phyloP scores from a whole-genome alignment of 352 stramenopile species.

The Heterotrichella gracilis region DNA sequence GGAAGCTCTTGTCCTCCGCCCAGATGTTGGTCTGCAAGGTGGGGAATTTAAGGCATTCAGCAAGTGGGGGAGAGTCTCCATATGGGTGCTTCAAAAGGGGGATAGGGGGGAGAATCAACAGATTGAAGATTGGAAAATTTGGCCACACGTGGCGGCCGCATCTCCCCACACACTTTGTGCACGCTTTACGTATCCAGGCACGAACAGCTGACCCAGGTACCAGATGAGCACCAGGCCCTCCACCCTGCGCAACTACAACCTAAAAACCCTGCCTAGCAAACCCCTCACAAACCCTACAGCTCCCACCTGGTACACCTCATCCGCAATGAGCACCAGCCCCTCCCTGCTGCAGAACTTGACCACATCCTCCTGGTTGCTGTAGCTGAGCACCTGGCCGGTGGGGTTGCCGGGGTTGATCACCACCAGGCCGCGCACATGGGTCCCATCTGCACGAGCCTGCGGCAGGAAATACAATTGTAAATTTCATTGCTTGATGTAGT shows the following conservation, averaged over 20 bases:
- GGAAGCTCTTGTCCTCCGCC: slow-evolving; percentile 47
- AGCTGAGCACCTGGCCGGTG: slow-evolving; percentile 50
- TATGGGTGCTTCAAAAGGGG: no score
- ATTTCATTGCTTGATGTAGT: no score
- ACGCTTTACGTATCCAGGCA: background rate
- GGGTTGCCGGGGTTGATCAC: slow-evolving; percentile 99
- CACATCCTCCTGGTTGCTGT: slow-evolving; percentile 60
- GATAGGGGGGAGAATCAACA: no score
- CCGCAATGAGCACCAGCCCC: slow-evolving; percentile 66
- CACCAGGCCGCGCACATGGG: slow-evolving; percentile 65
- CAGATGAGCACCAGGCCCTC: background rate
- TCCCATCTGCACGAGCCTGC: no score
- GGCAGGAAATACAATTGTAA: no score
- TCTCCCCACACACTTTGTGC: background rate
- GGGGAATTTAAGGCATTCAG: background rate
- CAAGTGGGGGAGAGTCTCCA: background rate
- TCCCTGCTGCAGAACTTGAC: slow-evolving; percentile 67
- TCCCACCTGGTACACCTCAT: slow-evolving; percentile 98
- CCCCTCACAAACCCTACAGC: slow-evolving; percentile 79
- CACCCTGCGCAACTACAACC: background rate
- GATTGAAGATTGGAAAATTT: no score
- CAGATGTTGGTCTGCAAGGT: slow-evolving; percentile 21
- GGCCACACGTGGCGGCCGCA: no score
- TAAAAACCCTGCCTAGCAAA: slow-evolving; percentile 13
- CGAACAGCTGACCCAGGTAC: background rate